Evolutionary conservation across 164 flowering plant species (phyloP), one percentile per base, ranked within the genome.

Genomic region (Piper betle): DNA sequence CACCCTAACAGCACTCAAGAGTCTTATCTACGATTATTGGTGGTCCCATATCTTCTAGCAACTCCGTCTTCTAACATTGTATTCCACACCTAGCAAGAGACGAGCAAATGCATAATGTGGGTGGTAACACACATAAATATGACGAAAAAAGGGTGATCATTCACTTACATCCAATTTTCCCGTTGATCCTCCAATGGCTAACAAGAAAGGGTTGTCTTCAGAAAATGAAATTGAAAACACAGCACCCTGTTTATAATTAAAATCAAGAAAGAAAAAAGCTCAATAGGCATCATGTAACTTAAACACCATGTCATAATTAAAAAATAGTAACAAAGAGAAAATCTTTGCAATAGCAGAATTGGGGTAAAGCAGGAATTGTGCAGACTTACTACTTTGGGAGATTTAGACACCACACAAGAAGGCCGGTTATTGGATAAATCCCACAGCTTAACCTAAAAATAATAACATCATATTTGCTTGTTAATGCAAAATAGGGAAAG

Each of bases 181-280:
- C 61, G 84, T 84, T 4, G 96, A 82, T 39, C 98, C 98, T 63
- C 95, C 98, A 12, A 89, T 74, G 13, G 96, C 96, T 65, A 92
- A 78, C 78, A 80, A 69, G 70, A 77, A 82, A 4, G 96, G 96
- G 55, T 70, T 74, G 67, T 87, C 96, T 52, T 72, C 84, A 10
- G 91, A 84, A 72, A 92, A 88, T 37, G 91, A 74, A 58, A 83
- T 59, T 2, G 92, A 79, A 78, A 88, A 91, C 12, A 91, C 75
- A 54, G 84, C 87, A 60, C 95, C 98, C 96, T 91, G 75, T 39
- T 43, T 8, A 3, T 41, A 60, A 66, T n/a, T 60, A 58, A 61
- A 43, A 43, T 2, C 12, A 43, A 43, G 50, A 3, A 43, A 43
- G 4, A 1, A 43, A 43, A 43, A 2, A 43, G 9, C 4, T 41